Percentiles rank a stretch among this genome's conserved stretches.
These are phyloP conservation scores for Phytopythium kandeliae DNA, from an alignment of 352 stramenopile species.

Conservation along the genomic window DNA sequence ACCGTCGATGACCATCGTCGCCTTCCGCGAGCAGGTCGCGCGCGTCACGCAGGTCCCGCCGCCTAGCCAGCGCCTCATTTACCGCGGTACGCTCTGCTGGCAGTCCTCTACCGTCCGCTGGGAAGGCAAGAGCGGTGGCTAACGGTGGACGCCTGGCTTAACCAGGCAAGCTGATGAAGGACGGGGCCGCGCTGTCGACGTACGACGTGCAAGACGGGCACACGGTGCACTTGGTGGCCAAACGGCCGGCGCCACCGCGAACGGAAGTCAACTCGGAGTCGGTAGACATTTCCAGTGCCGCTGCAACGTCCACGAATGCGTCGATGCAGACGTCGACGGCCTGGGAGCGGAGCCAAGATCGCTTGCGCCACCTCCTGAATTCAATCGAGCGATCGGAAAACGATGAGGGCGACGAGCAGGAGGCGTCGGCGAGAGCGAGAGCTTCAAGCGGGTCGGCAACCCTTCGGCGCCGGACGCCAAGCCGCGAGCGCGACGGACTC, in stretches of 20 bases:
- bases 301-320: constrained; percentile 2
- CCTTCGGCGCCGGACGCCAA: neutral
- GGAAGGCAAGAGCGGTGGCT: too few species aligned
- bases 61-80: constrained; percentile 88
- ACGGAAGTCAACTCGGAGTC: too few species aligned
- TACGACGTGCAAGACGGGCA: constrained; percentile 92
- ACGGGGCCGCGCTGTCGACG: constrained; percentile 49
- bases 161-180: constrained; percentile 82
- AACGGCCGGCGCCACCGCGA: constrained; percentile 16
- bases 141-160: too few species aligned
- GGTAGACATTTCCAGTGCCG: too few species aligned
- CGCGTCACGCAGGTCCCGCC: constrained; percentile 45
- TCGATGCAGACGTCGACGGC: constrained; percentile 6
- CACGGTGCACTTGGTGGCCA: constrained; percentile 89
- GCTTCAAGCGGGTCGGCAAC: neutral
- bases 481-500: neutral
- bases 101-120: too few species aligned
- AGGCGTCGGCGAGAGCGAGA: neutral
- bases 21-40: constrained; percentile 61
- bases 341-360: constrained; percentile 16
- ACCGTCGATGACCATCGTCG: constrained; percentile 36
- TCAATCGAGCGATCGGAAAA: constrained; percentile 7
- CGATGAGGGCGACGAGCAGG: neutral
- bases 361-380: constrained; percentile 14
- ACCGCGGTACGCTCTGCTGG: constrained; percentile 39